Conservation (phyloP, 2,329 filamentous ascomycete species). For the Colletotrichum salicis region DNA sequence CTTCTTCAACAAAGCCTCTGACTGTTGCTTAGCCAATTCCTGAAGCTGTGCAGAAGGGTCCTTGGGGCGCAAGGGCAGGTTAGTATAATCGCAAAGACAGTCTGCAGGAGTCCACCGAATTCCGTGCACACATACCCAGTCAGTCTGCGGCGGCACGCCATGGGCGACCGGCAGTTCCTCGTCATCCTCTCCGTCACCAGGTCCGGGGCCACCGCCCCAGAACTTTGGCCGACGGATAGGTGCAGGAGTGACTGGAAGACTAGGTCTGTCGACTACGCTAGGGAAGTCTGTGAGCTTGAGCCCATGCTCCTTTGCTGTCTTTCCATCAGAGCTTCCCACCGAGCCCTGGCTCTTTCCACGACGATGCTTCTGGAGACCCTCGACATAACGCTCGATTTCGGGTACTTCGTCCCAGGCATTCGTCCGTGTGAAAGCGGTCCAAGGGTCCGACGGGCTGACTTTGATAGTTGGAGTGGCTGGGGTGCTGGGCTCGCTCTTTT, state of each 20-base stretch:
- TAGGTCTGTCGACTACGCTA: constrained; percentile 82
- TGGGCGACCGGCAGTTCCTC: constrained; percentile 77
- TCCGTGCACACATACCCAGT: constrained; percentile 88
- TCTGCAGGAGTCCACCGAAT: constrained; percentile 59
- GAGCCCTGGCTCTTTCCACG: constrained; percentile 47
- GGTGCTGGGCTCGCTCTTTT: constrained; percentile 56
- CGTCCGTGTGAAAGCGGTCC: constrained; percentile 77
- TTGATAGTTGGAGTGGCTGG: constrained; percentile 61
- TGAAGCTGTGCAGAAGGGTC: constrained; percentile 77
- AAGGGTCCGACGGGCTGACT: constrained; percentile 66
- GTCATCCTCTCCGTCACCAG: constrained; percentile 61
- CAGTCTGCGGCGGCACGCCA: constrained; percentile 86
- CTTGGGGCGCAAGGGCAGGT: constrained; percentile 64
- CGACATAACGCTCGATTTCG: constrained; percentile 89
- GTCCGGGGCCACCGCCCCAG: constrained; percentile 64
- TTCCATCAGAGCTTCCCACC: constrained; percentile 37
- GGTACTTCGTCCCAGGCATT: constrained; percentile 96
- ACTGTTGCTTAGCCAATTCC: constrained; percentile 75
- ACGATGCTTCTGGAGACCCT: constrained; percentile 73
- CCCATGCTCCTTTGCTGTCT: constrained; percentile 49
- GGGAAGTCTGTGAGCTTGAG: constrained; percentile 89
- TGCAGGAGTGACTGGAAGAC: constrained; percentile 89
- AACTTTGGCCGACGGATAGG: constrained; percentile 77
- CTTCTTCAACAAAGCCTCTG: constrained; percentile 67
- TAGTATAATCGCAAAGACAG: constrained; percentile 67